Conservation (phyloP, 2,329 filamentous ascomycete species). For the Leptosphaerulina australis region DNA sequence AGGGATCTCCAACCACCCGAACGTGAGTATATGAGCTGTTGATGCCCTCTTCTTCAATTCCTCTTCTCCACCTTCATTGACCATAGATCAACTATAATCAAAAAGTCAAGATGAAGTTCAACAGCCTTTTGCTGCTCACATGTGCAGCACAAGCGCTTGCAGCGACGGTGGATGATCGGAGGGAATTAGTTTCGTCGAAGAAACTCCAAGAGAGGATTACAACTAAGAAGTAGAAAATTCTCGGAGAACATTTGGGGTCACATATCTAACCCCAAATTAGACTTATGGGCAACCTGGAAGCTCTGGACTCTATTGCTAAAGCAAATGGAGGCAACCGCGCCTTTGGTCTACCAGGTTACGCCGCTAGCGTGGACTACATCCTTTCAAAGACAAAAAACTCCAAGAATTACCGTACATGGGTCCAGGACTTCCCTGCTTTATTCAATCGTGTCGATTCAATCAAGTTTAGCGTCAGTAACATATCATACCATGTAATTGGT, state of each 20-base stretch:
- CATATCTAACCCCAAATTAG: constrained; percentile 41
- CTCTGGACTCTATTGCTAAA: constrained; percentile 61
- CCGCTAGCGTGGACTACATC: constrained; percentile 64
- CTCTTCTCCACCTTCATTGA: not conserved
- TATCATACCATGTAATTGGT: constrained; percentile 49
- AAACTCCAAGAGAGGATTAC: constrained; percentile 51
- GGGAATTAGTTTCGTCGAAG: constrained; percentile 43
- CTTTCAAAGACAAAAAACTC: constrained; percentile 57
- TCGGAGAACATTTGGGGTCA: not conserved
- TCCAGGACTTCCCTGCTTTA: constrained; percentile 57
- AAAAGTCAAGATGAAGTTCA: constrained; percentile 36
- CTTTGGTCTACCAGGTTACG: constrained; percentile 65
- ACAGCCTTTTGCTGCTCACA: constrained; percentile 30
- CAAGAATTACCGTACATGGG: constrained; percentile 50
- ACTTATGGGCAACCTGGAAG: constrained; percentile 60
- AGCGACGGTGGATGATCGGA: constrained; percentile 12
- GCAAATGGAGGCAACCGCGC: constrained; percentile 65
- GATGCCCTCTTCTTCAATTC: not conserved
- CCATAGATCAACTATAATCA: not conserved
- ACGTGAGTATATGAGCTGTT: constrained; percentile 24
- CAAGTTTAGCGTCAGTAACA: constrained; percentile 47
- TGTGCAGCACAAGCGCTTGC: constrained; percentile 34
- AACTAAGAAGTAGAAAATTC: constrained; percentile 40
- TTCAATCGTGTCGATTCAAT: constrained; percentile 53
- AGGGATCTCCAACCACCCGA: constrained; percentile 19